Conservation (phyloP, 495 filamentous ascomycete species). For the Podospora appendiculata region DNA sequence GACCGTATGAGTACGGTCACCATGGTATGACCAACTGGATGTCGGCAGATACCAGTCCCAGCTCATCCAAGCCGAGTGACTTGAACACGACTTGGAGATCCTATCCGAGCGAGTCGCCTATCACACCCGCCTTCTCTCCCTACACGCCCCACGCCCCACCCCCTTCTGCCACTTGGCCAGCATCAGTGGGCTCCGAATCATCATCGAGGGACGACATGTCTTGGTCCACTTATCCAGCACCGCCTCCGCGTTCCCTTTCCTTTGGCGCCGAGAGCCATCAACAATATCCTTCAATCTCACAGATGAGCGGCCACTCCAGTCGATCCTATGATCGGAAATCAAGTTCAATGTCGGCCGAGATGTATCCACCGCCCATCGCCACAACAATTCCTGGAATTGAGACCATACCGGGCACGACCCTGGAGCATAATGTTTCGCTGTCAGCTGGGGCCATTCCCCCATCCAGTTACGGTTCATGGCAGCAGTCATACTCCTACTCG, state of each 20-base stretch:
- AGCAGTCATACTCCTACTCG: constrained; percentile 34
- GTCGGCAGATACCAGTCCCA: constrained; percentile 28
- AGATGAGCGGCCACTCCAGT: constrained; percentile 17
- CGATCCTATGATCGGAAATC: constrained; percentile 30
- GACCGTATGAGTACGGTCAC: constrained; percentile 32
- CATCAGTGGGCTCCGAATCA: constrained; percentile 23
- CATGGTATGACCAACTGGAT: constrained; percentile 36
- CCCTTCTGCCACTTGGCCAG: constrained; percentile 32
- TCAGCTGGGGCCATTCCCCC: constrained; percentile 34
- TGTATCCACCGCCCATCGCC: constrained; percentile 29
- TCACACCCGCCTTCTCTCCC: constrained; percentile 31
- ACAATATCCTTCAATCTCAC: constrained; percentile 25
- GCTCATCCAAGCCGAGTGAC: constrained; percentile 26
- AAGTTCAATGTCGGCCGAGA: constrained; percentile 21
- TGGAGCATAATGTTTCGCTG: constrained; percentile 26
- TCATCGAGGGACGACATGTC: constrained; percentile 23
- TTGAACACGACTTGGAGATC: constrained; percentile 29
- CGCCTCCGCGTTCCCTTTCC: constrained; percentile 35
- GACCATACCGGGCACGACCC: constrained; percentile 24
- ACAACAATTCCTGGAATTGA: constrained; percentile 32
- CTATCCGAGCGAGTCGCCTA: constrained; percentile 31
- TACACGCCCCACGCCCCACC: constrained; percentile 31
- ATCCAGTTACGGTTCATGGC: constrained; percentile 34
- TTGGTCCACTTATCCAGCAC: constrained; percentile 33
- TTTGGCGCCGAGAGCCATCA: constrained; percentile 31